Base-by-base conservation (phyloP, 2,329 filamentous ascomycete species). In the Verruconis gallopava region DNA sequence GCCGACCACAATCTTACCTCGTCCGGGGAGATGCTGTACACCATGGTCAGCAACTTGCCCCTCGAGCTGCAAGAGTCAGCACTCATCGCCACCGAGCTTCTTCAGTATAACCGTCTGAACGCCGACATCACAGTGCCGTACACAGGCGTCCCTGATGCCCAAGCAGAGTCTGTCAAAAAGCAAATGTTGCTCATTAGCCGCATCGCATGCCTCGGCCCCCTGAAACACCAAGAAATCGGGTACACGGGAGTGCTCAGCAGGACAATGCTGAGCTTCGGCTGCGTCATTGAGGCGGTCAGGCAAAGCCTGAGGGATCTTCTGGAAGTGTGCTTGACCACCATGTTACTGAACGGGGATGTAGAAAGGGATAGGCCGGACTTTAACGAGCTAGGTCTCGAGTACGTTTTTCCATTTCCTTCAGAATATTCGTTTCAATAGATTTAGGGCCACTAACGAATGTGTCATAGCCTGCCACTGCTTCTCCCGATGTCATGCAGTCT, bases 241-340 rank as follows among this genome's bases (percentile, higher is more conserved):
- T 98, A 95, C 61, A 95, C 89, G 2, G 91, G 91, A 1, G 89
- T 91, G 1, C 71, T 98, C 1, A 94, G 86, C 67, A 81, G 91
- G 60, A 86, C 89, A 50, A 70, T 95, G 40, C 71, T 98, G 33
- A 79, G 78, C 19, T 98, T 88, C 66, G 82, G 85, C 46, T 88
- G 85, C 1, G 70, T 96, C 44, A 78, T 85, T 32, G 80, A 80
- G 2, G 77, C 83, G 32, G 79, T 95, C 18, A 81, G 88, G 30
- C 76, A 81, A 48, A 77, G 79, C 22, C 71, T 93, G 48, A 77
- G 91, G 37, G 86, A 93, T 57, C 64, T 96, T 25, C 66, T 91
- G 12, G 91, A 98, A 61, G 81, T 85, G 33, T 75, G 89, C 48
- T 69, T 88, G 15, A 79, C 79, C 4, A 80, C 81, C 21, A 75